Evolutionary conservation across 106 monocot species (phyloP).

Genomic region (Dendrobium catenatum): DNA sequence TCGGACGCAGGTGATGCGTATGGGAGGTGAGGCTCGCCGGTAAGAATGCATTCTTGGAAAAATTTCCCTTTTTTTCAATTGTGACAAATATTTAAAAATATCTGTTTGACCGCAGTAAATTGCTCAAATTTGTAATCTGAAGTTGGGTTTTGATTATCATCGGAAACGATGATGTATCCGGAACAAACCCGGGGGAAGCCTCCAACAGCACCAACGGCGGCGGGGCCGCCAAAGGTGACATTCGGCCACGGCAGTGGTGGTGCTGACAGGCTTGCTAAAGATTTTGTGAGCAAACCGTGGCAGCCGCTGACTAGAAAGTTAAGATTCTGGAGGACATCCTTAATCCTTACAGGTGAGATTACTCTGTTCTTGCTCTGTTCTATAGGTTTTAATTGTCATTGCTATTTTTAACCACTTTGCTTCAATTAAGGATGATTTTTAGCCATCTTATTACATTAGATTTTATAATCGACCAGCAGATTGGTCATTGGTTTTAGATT

Average conservation of each 20-base stretch:
- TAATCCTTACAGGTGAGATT: slow-evolving; percentile 56
- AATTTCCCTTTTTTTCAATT: no score
- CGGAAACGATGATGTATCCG: slow-evolving; percentile 4
- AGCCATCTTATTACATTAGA: no score
- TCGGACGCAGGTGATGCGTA: no score
- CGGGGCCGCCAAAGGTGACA: slow-evolving; percentile 11
- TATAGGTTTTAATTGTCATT: background rate
- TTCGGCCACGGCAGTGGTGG: slow-evolving; percentile 9
- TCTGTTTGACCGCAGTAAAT: background rate
- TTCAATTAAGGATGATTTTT: no score
- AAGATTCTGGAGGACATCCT: slow-evolving; percentile 49
- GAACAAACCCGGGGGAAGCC: background rate
- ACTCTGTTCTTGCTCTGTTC: background rate
- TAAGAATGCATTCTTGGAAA: no score
- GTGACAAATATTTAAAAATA: background rate
- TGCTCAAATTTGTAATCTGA: background rate
- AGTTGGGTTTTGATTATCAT: slow-evolving; percentile 2
- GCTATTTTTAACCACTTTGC: background rate
- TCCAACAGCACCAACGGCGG: background rate
- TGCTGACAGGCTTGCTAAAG: slow-evolving; percentile 14
- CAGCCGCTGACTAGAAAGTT: slow-evolving; percentile 64
- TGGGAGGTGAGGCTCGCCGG: no score
- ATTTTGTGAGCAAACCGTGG: slow-evolving; percentile 47
- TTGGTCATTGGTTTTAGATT: no score
- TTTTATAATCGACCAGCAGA: no score